Percentiles rank a stretch among this genome's conserved stretches.
These are phyloP conservation scores for Xylaria sp. DNA, from an alignment of 2,329 filamentous ascomycete genomes.

Conservation along the genomic window DNA sequence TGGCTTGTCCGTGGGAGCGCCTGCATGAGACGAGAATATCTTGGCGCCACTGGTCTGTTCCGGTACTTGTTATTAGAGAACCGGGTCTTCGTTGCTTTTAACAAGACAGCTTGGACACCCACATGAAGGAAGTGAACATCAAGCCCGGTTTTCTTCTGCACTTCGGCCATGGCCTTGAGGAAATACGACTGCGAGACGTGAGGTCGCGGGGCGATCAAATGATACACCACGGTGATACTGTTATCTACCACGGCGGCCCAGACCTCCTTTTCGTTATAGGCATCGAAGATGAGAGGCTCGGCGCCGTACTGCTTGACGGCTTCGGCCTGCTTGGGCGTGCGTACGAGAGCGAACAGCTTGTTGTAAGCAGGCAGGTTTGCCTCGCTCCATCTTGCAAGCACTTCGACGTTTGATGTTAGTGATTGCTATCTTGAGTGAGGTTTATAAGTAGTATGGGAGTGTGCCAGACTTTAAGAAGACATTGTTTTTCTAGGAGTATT, in stretches of 20 bases:
- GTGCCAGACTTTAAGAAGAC: neutral
- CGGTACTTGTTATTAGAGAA: constrained; percentile 4
- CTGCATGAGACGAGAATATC: constrained; percentile 61
- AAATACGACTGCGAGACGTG: constrained; percentile 52
- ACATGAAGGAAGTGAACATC: constrained; percentile 62
- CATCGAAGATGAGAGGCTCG: constrained; percentile 55
- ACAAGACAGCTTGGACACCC: constrained; percentile 20
- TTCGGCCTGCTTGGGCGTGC: constrained; percentile 58
- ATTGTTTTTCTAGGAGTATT: too few relatives aligned
- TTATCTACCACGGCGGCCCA: constrained; percentile 53
- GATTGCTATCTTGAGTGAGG: neutral
- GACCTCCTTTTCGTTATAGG: constrained; percentile 52
- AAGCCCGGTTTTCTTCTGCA: constrained; percentile 54
- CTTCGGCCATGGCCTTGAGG: constrained; percentile 58
- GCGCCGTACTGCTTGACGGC: constrained; percentile 57
- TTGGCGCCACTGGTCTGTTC: constrained; percentile 62
- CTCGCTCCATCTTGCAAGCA: constrained; percentile 55
- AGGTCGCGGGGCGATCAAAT: constrained; percentile 56
- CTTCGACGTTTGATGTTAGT: neutral
- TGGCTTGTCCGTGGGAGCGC: constrained; percentile 54
- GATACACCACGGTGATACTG: constrained; percentile 61
- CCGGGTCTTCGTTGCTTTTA: too few relatives aligned
- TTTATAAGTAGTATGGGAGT: neutral
- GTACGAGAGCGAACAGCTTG: constrained; percentile 60
- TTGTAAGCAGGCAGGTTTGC: constrained; percentile 56